Evolutionary conservation across 164 flowering plant genomes (phyloP).

Genomic region (Tinospora cordifolia): DNA sequence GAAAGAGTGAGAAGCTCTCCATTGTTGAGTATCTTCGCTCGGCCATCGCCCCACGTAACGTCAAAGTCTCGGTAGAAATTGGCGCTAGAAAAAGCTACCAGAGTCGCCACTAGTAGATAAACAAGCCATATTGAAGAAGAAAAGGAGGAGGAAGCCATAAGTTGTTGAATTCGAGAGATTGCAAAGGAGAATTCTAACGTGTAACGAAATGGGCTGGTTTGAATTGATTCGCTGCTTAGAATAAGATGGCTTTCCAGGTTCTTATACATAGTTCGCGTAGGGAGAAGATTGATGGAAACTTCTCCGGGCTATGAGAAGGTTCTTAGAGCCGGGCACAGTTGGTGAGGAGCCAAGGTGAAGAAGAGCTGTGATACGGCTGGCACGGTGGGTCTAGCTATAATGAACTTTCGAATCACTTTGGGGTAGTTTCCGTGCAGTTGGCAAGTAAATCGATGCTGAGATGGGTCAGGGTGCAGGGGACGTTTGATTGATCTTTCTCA

Average conservation of each 20-base stretch:
- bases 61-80: conserved; percentile 19
- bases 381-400: too few species aligned
- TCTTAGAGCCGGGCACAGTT: background rate
- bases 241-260: background rate
- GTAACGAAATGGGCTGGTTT: background rate
- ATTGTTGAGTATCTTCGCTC: conserved; percentile 22
- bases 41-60: conserved; percentile 23
- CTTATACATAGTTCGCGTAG: background rate
- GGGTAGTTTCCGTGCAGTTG: too few species aligned
- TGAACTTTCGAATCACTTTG: too few species aligned
- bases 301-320: background rate
- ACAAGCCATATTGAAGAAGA: background rate
- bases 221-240: background rate
- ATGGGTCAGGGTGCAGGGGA: too few species aligned
- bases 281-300: background rate
- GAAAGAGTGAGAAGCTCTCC: conserved; percentile 41
- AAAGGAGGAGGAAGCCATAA: background rate
- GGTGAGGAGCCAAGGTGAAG: background rate
- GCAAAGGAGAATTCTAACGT: background rate
- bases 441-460: too few species aligned
- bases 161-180: background rate
- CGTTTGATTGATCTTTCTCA: too few species aligned
- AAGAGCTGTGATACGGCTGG: too few species aligned
- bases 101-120: background rate
- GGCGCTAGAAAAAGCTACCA: conserved; percentile 3